These are phyloP conservation scores for Aureobasidium mangrovei DNA, from an alignment of 2,329 filamentous ascomycete species.

Conservation along the genomic window DNA sequence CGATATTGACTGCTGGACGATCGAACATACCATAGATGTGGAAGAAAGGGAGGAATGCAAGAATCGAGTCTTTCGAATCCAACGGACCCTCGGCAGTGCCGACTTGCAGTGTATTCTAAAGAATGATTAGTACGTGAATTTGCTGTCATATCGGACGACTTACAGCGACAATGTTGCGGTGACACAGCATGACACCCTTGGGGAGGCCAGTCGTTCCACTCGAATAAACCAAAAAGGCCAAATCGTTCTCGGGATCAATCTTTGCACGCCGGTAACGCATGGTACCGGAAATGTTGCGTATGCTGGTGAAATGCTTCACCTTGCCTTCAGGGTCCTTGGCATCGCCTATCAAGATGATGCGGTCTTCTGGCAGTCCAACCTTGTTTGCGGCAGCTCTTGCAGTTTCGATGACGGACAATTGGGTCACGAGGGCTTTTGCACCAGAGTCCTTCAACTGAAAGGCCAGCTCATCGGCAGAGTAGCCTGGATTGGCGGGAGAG, in stretches of 20 bases:
- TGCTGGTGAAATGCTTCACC: conserved; percentile 63
- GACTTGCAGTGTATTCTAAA: conserved; percentile 50
- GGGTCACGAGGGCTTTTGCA: conserved; percentile 67
- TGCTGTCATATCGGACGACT: neutral
- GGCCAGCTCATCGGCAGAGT: conserved; percentile 73
- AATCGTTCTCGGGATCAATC: conserved; percentile 59
- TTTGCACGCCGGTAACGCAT: conserved; percentile 52
- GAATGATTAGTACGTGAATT: neutral
- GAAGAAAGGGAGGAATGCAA: conserved; percentile 81
- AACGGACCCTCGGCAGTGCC: conserved; percentile 30
- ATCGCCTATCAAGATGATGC: conserved; percentile 70
- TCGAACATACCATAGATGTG: conserved; percentile 69
- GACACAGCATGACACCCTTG: conserved; percentile 83
- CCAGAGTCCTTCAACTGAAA: conserved; percentile 74
- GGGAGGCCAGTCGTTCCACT: conserved; percentile 85
- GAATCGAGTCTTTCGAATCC: conserved; percentile 58
- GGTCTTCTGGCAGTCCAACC: conserved; percentile 61
- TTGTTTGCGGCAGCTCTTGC: conserved; percentile 59
- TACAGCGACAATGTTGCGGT: conserved; percentile 65
- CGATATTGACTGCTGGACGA: neutral
- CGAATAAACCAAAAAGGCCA: conserved; percentile 80
- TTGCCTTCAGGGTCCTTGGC: conserved; percentile 48
- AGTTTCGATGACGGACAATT: conserved; percentile 54
- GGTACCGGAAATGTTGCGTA: conserved; percentile 55
- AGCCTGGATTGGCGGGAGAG: conserved; percentile 81